These are phyloP conservation scores for Amoebophrya sp. DNA, from an alignment of 169 alveolate genomes.

Conservation along the genomic window DNA sequence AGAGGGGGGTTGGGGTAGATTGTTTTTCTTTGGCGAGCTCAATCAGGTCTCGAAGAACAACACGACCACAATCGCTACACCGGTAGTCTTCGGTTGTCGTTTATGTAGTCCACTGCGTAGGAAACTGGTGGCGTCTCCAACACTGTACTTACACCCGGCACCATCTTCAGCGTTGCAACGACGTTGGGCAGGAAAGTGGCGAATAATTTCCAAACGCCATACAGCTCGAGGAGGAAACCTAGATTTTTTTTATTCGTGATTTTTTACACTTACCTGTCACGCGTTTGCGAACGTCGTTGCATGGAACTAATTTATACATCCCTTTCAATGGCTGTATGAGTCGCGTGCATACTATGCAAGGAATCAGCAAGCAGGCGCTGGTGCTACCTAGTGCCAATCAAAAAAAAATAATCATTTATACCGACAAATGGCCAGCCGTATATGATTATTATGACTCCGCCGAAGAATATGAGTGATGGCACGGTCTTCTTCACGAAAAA, in stretches of 20 bases:
- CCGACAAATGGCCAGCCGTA: constrained; percentile 16
- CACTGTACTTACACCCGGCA: neutral
- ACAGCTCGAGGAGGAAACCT: neutral
- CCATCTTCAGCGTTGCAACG: neutral
- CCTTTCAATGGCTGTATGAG: too few relatives aligned
- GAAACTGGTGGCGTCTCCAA: neutral
- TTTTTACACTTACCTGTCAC: too few relatives aligned
- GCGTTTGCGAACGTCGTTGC: too few relatives aligned
- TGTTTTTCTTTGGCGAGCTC: too few relatives aligned
- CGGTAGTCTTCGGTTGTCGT: neutral
- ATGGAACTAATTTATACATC: too few relatives aligned
- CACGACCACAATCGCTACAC: too few relatives aligned
- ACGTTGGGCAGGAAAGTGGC: neutral
- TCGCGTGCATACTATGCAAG: too few relatives aligned
- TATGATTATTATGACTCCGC: neutral
- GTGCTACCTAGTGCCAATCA: too few relatives aligned
- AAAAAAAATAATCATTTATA: neutral
- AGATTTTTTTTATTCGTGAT: neutral
- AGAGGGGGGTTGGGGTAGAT: too few relatives aligned
- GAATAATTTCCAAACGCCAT: neutral
- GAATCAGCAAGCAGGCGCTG: too few relatives aligned
- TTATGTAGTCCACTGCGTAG: neutral
- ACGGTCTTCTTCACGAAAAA: constrained; percentile 1
- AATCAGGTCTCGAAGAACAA: too few relatives aligned
- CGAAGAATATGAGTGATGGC: constrained; percentile 5